phyloP scores from a whole-genome alignment of 1,284 basidiomycete species.

The Ganoderma leucocontextum region DNA sequence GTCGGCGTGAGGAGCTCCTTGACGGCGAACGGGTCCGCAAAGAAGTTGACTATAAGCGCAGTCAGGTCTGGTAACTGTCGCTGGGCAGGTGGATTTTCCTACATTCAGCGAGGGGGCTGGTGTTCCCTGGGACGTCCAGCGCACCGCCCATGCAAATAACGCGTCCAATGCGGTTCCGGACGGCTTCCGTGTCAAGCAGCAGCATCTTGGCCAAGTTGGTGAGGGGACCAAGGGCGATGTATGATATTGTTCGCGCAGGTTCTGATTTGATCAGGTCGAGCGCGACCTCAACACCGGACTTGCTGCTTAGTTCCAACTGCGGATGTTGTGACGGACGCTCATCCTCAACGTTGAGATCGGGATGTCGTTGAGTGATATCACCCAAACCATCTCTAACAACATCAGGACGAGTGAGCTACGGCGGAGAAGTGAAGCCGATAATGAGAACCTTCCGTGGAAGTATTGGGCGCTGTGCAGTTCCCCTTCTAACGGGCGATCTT shows the following conservation, averaged over 20 bases:
- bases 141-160: slow-evolving; percentile 97
- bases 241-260: slow-evolving; percentile 75
- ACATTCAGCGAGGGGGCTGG: slow-evolving; percentile 85
- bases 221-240: slow-evolving; percentile 88
- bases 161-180: slow-evolving; percentile 70
- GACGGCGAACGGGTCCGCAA: slow-evolving; percentile 91
- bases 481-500: slow-evolving; percentile 80
- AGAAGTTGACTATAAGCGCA: slow-evolving; percentile 81
- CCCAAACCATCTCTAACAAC: slow-evolving; percentile 79
- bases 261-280: slow-evolving; percentile 70
- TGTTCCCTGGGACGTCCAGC: slow-evolving; percentile 93
- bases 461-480: slow-evolving; percentile 85
- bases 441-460: slow-evolving; percentile 77
- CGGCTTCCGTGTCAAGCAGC: slow-evolving; percentile 61
- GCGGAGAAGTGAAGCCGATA: slow-evolving; percentile 25
- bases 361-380: slow-evolving; percentile 75
- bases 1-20: slow-evolving; percentile 63
- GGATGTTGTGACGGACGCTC: slow-evolving; percentile 47
- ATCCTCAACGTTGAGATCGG: slow-evolving; percentile 67
- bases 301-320: slow-evolving; percentile 59
- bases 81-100: slow-evolving; percentile 25
- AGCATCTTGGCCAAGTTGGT: slow-evolving; percentile 85
- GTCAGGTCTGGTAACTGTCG: not conserved
- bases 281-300: slow-evolving; percentile 69
- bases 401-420: not conserved